These are phyloP conservation scores for Allomyces javanicus DNA, from an alignment of 192 early-diverging fungal genomes.

Conservation along the genomic window DNA sequence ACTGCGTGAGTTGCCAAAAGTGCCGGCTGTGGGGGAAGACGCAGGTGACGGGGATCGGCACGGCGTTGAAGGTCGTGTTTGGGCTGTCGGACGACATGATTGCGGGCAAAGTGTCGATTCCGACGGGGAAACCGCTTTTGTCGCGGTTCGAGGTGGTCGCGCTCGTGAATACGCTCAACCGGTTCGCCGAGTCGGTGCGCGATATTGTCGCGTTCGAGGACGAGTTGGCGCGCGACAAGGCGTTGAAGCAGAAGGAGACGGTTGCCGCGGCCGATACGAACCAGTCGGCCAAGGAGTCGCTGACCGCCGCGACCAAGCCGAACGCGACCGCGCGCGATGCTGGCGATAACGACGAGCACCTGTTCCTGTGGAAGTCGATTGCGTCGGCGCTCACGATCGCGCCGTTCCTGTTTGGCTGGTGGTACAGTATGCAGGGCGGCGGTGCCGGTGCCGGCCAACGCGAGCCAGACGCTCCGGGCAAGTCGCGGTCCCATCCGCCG, in stretches of 20 bases:
- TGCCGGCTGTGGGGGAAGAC: slow-evolving; percentile 96
- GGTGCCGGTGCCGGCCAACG: background rate
- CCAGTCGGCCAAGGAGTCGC: background rate
- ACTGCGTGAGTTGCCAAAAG: slow-evolving; percentile 98
- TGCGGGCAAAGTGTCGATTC: slow-evolving; percentile 23
- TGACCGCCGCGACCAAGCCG: background rate
- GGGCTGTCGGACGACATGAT: slow-evolving; percentile 58
- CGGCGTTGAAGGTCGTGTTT: slow-evolving; percentile 90
- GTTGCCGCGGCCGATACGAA: background rate
- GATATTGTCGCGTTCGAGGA: slow-evolving; percentile 52
- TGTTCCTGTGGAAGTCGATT: background rate
- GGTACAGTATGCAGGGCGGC: background rate
- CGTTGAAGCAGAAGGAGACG: background rate
- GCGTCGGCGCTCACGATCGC: background rate
- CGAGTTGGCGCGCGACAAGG: background rate
- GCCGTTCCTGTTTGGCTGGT: background rate
- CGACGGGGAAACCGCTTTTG: slow-evolving; percentile 30
- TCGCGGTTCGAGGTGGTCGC: slow-evolving; percentile 73
- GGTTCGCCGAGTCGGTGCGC: slow-evolving; percentile 64
- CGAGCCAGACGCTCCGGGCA: background rate
- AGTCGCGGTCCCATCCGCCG: background rate
- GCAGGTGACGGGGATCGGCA: slow-evolving; percentile 85
- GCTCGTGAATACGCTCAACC: slow-evolving; percentile 71
- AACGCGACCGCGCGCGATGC: background rate
- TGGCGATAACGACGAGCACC: background rate